A percentile compares a stretch with the other conserved stretches of the same genome.
These are phyloP conservation scores for Arabidopsis arenosa DNA, from an alignment of 345 rosid species.

Conservation along the genomic window DNA sequence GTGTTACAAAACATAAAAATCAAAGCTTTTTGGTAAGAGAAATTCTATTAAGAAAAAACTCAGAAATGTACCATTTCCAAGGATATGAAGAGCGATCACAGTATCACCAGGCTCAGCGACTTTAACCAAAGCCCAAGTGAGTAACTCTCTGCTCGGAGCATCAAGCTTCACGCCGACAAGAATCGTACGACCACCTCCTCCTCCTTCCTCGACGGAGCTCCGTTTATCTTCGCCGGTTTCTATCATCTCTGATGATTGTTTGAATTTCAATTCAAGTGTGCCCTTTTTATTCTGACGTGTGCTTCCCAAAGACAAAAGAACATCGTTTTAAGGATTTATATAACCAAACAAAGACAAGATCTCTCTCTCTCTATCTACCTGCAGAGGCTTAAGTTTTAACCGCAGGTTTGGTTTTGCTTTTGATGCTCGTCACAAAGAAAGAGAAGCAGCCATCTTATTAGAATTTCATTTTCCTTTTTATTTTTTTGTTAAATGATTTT, in stretches of 20 bases:
- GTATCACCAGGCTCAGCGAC: constrained; percentile 85
- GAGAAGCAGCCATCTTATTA: constrained; percentile 41
- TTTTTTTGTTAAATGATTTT: constrained; percentile 7
- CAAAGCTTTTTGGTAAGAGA: constrained; percentile 15
- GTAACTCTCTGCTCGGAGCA: constrained; percentile 72
- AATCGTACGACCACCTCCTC: constrained; percentile 57
- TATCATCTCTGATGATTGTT: constrained; percentile 45
- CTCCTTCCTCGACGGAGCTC: constrained; percentile 38
- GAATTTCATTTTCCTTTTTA: constrained; percentile 9
- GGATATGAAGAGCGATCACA: constrained; percentile 88
- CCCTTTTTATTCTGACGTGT: constrained; percentile 30
- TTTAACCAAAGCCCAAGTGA: constrained; percentile 92
- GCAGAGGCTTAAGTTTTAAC: constrained; percentile 52
- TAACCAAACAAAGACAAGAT: constrained; percentile 32
- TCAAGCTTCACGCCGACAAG: constrained; percentile 88
- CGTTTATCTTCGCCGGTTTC: constrained; percentile 39
- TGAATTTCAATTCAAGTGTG: constrained; percentile 28
- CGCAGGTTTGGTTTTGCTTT: constrained; percentile 65
- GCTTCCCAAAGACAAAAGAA: constrained; percentile 33
- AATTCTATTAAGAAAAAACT: neutral
- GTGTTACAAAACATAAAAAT: constrained; percentile 7
- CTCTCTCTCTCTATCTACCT: constrained; percentile 22
- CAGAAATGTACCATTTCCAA: constrained; percentile 56
- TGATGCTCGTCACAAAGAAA: constrained; percentile 52
- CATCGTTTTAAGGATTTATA: constrained; percentile 47